These are phyloP conservation scores for Pythium phragmitis DNA, from an alignment of 352 stramenopile genomes.

Conservation along the genomic window DNA sequence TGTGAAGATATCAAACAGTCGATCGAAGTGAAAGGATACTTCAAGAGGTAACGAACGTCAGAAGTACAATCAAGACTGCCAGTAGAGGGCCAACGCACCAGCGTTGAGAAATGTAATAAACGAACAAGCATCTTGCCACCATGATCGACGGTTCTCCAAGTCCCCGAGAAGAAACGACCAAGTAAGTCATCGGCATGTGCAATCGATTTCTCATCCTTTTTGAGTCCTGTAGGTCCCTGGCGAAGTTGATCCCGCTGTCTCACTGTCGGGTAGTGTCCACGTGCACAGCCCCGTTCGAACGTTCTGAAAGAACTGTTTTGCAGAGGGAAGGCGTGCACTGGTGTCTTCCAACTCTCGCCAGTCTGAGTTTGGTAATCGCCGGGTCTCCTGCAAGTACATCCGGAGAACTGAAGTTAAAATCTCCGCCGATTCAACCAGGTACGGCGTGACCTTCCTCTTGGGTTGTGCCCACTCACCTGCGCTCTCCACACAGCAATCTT, in stretches of 20 bases:
- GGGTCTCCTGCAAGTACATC: slow-evolving; percentile 21
- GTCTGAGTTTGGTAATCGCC: slow-evolving; percentile 5
- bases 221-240: not conserved
- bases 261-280: slow-evolving; percentile 26
- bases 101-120: slow-evolving; percentile 23
- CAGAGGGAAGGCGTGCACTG: slow-evolving; percentile 21
- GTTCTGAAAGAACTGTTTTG: slow-evolving; percentile 49
- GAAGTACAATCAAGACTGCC: not conserved
- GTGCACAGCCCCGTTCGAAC: slow-evolving; percentile 34
- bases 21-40: not conserved
- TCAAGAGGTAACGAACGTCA: not conserved
- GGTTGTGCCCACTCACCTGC: slow-evolving; percentile 1
- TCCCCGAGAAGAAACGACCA: not conserved
- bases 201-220: not conserved
- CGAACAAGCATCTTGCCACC: not conserved
- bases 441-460: not conserved
- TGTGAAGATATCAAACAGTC: slow-evolving; percentile 19
- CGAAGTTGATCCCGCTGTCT: not conserved
- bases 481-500: slow-evolving; percentile 45
- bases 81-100: not conserved
- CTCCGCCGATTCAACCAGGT: not conserved
- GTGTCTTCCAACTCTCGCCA: slow-evolving; percentile 58
- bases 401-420: not conserved
- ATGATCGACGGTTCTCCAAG: not conserved
- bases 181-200: not conserved